These are phyloP conservation scores for Sophora flavescens DNA, from an alignment of 306 rosid genomes.

Conservation along the genomic window DNA sequence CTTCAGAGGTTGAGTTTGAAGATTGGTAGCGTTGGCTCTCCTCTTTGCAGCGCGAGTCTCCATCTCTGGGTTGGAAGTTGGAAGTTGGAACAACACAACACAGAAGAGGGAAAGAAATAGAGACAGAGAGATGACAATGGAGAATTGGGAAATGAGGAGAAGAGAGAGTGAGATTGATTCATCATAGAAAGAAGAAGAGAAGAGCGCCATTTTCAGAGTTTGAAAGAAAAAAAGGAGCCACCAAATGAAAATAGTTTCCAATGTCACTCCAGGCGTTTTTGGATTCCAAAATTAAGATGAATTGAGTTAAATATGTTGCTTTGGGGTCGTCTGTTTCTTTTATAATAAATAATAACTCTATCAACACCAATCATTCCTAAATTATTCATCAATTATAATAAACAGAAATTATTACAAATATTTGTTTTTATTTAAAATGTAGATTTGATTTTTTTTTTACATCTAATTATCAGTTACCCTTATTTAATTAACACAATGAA, in stretches of 20 bases:
- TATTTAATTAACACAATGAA: no score
- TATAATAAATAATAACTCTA: no score
- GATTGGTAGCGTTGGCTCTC: slow-evolving; percentile 46
- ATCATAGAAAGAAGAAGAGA: neutral
- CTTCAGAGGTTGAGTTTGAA: slow-evolving; percentile 32
- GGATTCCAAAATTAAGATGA: no score
- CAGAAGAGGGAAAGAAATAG: neutral
- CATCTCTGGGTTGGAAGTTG: slow-evolving; percentile 18
- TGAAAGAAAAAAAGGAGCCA: neutral
- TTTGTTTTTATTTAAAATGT: no score
- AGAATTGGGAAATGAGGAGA: neutral
- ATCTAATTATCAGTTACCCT: no score
- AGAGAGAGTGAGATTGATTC: neutral
- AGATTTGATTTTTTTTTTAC: no score
- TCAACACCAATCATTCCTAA: no score
- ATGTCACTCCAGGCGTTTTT: neutral
- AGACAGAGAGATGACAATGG: neutral
- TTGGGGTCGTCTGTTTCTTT: no score
- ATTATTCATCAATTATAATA: no score
- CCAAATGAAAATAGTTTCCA: neutral
- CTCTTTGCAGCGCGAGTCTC: slow-evolving; percentile 66
- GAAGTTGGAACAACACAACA: no score
- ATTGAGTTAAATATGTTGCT: no score
- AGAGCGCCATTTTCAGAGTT: neutral
- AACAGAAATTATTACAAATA: no score